Percentiles rank a stretch among this genome's conserved stretches.
Evolutionary conservation across 2,329 filamentous ascomycete species (phyloP).

Genomic region (Verticillium isaacii): DNA sequence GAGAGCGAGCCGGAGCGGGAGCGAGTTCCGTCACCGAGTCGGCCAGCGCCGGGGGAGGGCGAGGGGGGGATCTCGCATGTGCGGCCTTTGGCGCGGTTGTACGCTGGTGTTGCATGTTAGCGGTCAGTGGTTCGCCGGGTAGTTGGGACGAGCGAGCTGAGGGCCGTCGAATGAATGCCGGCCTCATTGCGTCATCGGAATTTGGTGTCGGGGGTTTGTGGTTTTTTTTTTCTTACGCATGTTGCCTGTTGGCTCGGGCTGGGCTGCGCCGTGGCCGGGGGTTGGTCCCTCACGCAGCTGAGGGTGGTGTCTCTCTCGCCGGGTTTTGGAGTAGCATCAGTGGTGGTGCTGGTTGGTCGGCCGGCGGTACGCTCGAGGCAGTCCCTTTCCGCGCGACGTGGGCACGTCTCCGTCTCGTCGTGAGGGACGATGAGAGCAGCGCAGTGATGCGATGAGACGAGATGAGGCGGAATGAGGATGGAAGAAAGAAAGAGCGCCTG

Average conservation of each 20-base stretch:
- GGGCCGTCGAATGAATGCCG: neutral
- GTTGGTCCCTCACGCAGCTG: neutral
- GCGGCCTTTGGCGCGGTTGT: slow-evolving; percentile 2
- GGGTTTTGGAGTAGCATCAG: neutral
- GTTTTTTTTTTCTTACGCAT: neutral
- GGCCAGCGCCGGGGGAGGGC: neutral
- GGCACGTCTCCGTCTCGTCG: neutral
- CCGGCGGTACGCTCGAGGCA: neutral
- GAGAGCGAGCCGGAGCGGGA: neutral
- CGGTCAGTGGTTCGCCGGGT: neutral
- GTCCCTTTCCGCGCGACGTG: neutral
- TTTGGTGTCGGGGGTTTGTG: neutral
- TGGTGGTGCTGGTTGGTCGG: neutral
- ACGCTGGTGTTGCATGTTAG: neutral
- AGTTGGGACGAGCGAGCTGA: neutral
- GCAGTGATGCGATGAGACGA: neutral
- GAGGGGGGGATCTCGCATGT: slow-evolving; percentile 1
- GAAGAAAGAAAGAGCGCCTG: neutral
- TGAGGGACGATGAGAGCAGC: neutral
- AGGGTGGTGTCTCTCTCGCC: neutral
- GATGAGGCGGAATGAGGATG: neutral
- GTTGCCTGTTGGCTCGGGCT: neutral
- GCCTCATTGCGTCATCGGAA: neutral
- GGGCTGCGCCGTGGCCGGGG: neutral
- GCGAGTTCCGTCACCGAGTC: neutral